Evolutionary conservation across 768 basidiomycete genomes (phyloP), one percentile per base, ranked within the genome.

Genomic region (Daedaleopsis sinensis): DNA sequence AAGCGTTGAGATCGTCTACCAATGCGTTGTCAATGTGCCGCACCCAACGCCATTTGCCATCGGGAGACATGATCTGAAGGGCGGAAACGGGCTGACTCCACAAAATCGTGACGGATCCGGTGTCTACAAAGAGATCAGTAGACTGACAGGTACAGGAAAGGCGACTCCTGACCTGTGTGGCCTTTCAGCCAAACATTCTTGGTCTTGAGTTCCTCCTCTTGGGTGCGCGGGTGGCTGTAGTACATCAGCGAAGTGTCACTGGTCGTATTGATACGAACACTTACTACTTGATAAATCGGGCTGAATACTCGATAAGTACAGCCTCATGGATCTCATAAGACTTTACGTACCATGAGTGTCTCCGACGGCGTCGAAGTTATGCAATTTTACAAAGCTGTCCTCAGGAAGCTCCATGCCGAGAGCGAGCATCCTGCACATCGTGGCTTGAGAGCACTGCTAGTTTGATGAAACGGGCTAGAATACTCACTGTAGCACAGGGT

Each of bases 31-130:
- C 82, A 10, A 85, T 76, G 61, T 87, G 84, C 57, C 75, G 80
- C 19, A 86, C 78, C 82, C 84, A 85, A 38, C 77, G 78, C 85
- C 86, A 87, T 42, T 70, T 73, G 0, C 80, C 81, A 36, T 85
- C 83, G 3, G 65, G 77, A 0, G 78, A 77, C 9, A 85, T 71
- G 43, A 89, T 86, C 51, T 87, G 86, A 10, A 87, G 75, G 0
- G 78, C 85, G 5, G 81, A 77, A 3, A 87, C 78, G 3, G 86
- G 85, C 63, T 89, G 86, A 50, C 82, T 83, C 77, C 82, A 87
- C 3, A 89, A 70, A 43, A 87, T 80, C 2, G 82, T 84, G 50
- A 89, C 73, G 11, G 77, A 79, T 9, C 83, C 84, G 55, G 84
- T 77, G 70, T 87, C 86, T 82, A 54, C 35, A 10, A 6, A 13